A percentile compares a stretch with the other conserved stretches of the same genome.
These are phyloP conservation scores for Lumnitzera racemosa DNA, from an alignment of 345 rosid species.

Conservation along the genomic window DNA sequence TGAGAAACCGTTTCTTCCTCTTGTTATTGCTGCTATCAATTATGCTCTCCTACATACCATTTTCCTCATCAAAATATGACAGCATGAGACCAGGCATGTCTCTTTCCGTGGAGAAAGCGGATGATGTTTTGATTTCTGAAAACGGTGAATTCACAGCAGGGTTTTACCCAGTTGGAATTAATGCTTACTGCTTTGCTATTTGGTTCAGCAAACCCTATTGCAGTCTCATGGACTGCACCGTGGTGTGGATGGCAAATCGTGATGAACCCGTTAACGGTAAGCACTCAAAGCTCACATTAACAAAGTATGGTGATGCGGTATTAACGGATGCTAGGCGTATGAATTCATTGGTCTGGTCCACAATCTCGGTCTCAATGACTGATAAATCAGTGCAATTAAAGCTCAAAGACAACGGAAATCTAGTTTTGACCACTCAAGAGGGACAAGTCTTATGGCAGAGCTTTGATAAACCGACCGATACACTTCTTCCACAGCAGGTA, in stretches of 20 bases:
- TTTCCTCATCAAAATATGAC: no score
- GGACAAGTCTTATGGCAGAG: slow-evolving; percentile 21
- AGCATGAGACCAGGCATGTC: no score
- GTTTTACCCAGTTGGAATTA: slow-evolving; percentile 18
- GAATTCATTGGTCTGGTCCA: slow-evolving; percentile 17
- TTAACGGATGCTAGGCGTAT: slow-evolving; percentile 14
- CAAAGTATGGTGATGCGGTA: slow-evolving; percentile 1
- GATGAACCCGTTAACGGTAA: slow-evolving; percentile 6
- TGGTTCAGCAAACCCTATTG: slow-evolving; percentile 13
- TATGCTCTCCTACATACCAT: no score
- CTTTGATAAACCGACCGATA: slow-evolving; percentile 28
- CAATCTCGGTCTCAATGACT: neutral
- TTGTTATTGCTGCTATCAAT: no score
- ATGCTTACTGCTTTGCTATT: slow-evolving; percentile 23
- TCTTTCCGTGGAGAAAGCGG: no score
- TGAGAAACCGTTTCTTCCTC: no score
- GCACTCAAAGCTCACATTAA: slow-evolving; percentile 3
- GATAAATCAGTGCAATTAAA: neutral
- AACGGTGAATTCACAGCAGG: slow-evolving; percentile 18
- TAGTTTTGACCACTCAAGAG: slow-evolving; percentile 1
- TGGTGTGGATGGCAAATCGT: slow-evolving; percentile 17
- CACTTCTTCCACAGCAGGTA: slow-evolving; percentile 27
- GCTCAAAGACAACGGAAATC: slow-evolving; percentile 28
- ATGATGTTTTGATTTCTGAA: no score
- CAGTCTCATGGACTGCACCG: neutral